phyloP scores from a whole-genome alignment of 108 stramenopile genomes.

The Nitzschia palea region DNA sequence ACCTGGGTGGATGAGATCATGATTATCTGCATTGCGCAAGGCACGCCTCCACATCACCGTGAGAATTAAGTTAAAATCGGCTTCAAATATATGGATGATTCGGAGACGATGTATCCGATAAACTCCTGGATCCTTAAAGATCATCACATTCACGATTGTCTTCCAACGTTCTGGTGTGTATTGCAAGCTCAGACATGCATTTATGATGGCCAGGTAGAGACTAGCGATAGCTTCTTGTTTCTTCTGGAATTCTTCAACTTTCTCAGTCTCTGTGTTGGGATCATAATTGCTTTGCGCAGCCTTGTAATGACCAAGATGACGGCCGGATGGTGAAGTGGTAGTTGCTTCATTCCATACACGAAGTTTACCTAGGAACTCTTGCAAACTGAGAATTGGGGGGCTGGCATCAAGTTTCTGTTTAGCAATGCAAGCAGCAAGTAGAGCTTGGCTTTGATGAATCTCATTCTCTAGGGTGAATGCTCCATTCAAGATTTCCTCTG shows the following conservation, averaged over 20 bases:
- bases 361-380: background rate
- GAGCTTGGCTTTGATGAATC: background rate
- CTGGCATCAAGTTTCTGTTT: background rate
- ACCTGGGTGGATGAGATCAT: background rate
- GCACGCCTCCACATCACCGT: background rate
- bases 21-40: background rate
- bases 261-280: background rate
- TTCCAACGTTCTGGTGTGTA: background rate
- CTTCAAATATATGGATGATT: conserved; percentile 16
- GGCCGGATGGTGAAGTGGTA: background rate
- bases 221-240: background rate
- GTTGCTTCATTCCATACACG: background rate
- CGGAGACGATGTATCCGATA: conserved; percentile 7
- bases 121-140: background rate
- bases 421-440: too few species aligned
- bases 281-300: too few species aligned
- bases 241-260: background rate
- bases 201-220: background rate
- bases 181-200: background rate
- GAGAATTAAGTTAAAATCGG: conserved; percentile 2
- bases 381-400: background rate
- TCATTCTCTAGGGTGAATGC: background rate
- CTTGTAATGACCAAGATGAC: background rate
- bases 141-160: background rate
- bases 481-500: background rate